Conservation (phyloP, 2,329 filamentous ascomycete genomes). For the Fusarium sp. region DNA sequence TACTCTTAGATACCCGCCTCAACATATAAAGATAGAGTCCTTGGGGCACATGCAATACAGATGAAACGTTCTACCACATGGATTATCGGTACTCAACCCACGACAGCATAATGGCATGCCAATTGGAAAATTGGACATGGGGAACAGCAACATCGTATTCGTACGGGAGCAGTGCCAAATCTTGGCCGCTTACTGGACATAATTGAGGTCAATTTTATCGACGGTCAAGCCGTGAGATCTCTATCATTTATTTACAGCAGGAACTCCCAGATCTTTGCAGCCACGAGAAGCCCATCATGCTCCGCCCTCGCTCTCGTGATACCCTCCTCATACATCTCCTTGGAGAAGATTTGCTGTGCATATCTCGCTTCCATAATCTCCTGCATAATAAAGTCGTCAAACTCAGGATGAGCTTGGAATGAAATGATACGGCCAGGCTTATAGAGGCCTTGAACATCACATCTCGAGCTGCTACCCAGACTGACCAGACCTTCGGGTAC, state of each 20-base stretch:
- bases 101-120: no score
- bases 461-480: slow-evolving; percentile 55
- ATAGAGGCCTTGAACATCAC: slow-evolving; percentile 57
- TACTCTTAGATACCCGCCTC: slow-evolving; percentile 24
- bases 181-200: no score
- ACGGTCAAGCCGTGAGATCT: rapidly evolving
- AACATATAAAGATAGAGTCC: slow-evolving; percentile 6
- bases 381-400: slow-evolving; percentile 54
- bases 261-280: slow-evolving; percentile 47
- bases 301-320: slow-evolving; percentile 43
- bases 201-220: no score
- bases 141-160: no score
- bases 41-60: slow-evolving; percentile 16
- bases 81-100: not conserved
- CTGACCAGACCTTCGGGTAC: slow-evolving; percentile 53
- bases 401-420: slow-evolving; percentile 60
- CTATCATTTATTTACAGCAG: slow-evolving; percentile 9
- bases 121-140: no score
- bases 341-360: slow-evolving; percentile 44
- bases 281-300: slow-evolving; percentile 48
- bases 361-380: slow-evolving; percentile 48
- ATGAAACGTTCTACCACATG: not conserved
- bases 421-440: slow-evolving; percentile 52
- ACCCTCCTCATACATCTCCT: slow-evolving; percentile 46
- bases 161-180: no score